Percentiles rank a stretch among this genome's conserved stretches.
These are phyloP conservation scores for Aphanomyces euteiches DNA, from an alignment of 352 stramenopile genomes.

Conservation along the genomic window DNA sequence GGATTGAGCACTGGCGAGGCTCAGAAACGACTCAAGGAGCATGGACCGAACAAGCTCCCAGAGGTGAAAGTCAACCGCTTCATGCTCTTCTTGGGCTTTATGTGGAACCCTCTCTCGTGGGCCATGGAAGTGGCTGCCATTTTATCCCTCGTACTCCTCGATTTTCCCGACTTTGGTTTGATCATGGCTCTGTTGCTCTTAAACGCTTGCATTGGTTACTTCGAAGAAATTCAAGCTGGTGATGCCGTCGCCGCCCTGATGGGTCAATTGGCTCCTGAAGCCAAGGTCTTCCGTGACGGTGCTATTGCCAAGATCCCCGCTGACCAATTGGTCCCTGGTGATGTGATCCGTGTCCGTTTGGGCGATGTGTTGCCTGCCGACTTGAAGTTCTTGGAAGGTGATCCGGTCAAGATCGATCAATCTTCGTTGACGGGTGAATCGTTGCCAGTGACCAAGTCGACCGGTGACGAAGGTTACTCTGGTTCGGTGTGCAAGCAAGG, in stretches of 20 bases:
- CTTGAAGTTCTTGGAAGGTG: constrained; percentile 77
- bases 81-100: constrained; percentile 70
- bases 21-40: constrained; percentile 64
- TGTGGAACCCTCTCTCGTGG: constrained; percentile 83
- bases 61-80: constrained; percentile 77
- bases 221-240: constrained; percentile 82
- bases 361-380: constrained; percentile 92
- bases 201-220: constrained; percentile 73
- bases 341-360: constrained; percentile 72
- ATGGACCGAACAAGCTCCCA: constrained; percentile 78
- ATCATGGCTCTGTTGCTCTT: constrained; percentile 68
- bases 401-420: constrained; percentile 85
- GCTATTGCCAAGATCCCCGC: constrained; percentile 62
- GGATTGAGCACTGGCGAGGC: constrained; percentile 72
- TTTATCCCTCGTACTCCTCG: constrained; percentile 67
- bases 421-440: constrained; percentile 93
- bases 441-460: constrained; percentile 85
- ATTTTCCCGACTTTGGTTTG: constrained; percentile 70
- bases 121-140: constrained; percentile 74
- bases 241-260: constrained; percentile 87
- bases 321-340: constrained; percentile 62
- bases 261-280: constrained; percentile 79
- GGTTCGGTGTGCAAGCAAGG: constrained; percentile 82
- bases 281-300: constrained; percentile 80
- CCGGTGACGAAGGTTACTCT: constrained; percentile 76